Base-by-base conservation (phyloP, 2,329 filamentous ascomycete genomes). In the Xylariaceae sp. region DNA sequence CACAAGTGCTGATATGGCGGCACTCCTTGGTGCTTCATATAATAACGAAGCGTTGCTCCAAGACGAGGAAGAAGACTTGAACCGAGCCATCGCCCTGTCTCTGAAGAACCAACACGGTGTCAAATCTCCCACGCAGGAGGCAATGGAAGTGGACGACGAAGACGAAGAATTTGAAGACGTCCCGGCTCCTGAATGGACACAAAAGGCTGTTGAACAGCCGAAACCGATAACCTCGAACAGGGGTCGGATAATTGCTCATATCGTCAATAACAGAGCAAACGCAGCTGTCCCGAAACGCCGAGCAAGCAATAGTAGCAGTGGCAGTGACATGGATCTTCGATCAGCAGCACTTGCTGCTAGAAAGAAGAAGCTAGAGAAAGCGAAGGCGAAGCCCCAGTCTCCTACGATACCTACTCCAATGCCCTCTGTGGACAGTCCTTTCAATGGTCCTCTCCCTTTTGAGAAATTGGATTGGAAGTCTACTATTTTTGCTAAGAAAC, bases 401-500 rank as follows among this genome's bases (percentile, higher is more conserved):
- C 71, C 75, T 17, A 68, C 76, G 2, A 68, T 74, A n/a, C 72
- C 37, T 10, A 42, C 37, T 7, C 1, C 5, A 42, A 9, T 7
- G 8, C 8, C 80, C 8, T 85, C 83, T 53, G 78, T 81, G 42
- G 84, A 82, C 64, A 84, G 85, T 66, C 79, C 84, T 0, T 85
- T 96, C 69, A 84, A 84, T 64, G 93, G 93, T 0, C 91, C 92
- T 0, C 74, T 99, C 4, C 94, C 94, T 0, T 99, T 99, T 69
- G 92, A 96, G 66, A 93, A 91, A 69, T 80, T 96, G 1, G 85
- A 88, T 50, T 86, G 82, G 79, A 86, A 83, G 55, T 87, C 83
- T 2, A 82, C 80, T 1, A 77, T 86, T 1, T 86, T 85, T 61
- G 74, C 74, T 4, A 79, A 77, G 63, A 78, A 77, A 57, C 64